Evolutionary conservation across 202 grass and related monocot genomes (phyloP), one percentile per base, ranked within the genome.

Genomic region (Saccharum hybrid): DNA sequence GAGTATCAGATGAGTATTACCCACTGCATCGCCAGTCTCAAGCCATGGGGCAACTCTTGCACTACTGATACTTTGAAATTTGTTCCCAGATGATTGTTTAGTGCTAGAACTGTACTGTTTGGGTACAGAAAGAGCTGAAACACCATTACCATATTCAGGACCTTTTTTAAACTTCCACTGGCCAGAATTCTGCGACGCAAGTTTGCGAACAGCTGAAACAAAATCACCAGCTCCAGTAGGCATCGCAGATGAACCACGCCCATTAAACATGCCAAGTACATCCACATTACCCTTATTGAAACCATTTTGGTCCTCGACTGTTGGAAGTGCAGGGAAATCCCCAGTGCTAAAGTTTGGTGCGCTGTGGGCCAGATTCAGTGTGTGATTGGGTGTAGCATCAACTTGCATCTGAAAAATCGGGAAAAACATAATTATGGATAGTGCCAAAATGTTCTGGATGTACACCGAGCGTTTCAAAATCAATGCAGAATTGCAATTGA

Each of bases 11-110:
- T 14, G 64, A 84, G 63, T 85, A 93, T 87, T 96, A 98, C 96
- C 96, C 31, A 96, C 93, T 90, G 96, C 87, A 45, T 96, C 91
- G 19, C 96, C 96, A 71, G 93, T 98, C 69, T 98, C 96, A 76
- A 98, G 96, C 96, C 96, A 98, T 34, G 89, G 93, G 90, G 96
- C 69, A 66, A 80, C 71, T 60, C 75, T 72, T 66, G 82, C 79
- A 72, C 78, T 74, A 71, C 46, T 81, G 83, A 83, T 80, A 69
- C 80, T 82, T 77, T 85, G 90, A 79, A 92, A 91, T 80, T 96
- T 96, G 88, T 91, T 94, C 70, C 90, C 83, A 61, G 86, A 88
- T 71, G 87, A 83, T 28, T 75, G 71, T 82, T 96, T 94, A 59
- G 81, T 81, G 72, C 51, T 74, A 75, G 80, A 83, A 87, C 61